Evolutionary conservation across 2,329 filamentous ascomycete species (phyloP), one percentile per base, ranked within the genome.

Genomic region (Hypoxylon sp.): DNA sequence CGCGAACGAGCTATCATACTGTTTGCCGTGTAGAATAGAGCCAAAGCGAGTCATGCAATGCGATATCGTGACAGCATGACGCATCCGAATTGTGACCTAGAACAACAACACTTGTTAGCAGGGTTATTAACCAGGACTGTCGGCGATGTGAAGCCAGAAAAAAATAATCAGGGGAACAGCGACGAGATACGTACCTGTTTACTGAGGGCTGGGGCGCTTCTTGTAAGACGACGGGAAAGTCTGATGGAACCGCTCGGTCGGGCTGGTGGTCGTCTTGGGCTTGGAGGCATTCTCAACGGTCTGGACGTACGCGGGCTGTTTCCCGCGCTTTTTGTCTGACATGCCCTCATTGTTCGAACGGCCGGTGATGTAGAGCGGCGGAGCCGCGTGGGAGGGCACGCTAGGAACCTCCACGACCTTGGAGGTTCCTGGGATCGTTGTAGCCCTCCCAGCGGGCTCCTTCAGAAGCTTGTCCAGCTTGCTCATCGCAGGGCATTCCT

Each of bases 391-490:
- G 1, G 56, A 65, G 12, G 23, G 16, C 4, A 30, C 50, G n/a
- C 11, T 27, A 45, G 52, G 19, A 50, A 52, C 6, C 60, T 62
- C 25, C 14, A 54, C n/a, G 23, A 12, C 48, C 32, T 53, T 46
- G 30, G 50, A 30, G 37, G 61, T 68, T 50, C 34, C 55, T 32
- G 48, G 46, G 41, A 53, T 48, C 32, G 9, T 37, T 39, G 45
- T 23, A 11, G 39, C 34, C 46, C 53, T 65, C 41, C 61, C 63
- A 3, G 30, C 27, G 2, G 27, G 43, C 9, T 1, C 48, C 37
- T 63, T 58, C 51, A 61, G 52, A 47, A 61, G 61, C 39, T 61
- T 61, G 23, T 61, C 55, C 3, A 58, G 55, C 54, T 65, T 65
- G 5, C 68, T 65, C 52, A 71, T 65, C 9, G 54, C 61, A 48